Evolutionary conservation across 345 rosid genomes (phyloP), one percentile per base, ranked within the genome.

Genomic region (Chamaenerion angustifolium): DNA sequence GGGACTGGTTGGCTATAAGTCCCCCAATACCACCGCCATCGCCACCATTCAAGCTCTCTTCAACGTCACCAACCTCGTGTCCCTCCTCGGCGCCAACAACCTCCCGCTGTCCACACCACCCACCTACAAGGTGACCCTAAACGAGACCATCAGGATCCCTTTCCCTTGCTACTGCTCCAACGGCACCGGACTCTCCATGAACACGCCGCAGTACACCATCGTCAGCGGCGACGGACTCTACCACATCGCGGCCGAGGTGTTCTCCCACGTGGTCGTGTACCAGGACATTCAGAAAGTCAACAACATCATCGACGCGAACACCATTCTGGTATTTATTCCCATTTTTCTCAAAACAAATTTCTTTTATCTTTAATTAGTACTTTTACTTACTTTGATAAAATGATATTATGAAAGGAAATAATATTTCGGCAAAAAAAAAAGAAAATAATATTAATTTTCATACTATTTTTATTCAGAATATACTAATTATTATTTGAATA

Each of bases 121-220:
- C 40, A 21, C 11, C 45, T 3, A 48, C 49, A 10, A 19, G 50
- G 51, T 56, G 49, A 18, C 15, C 27, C 4, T 12, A 12, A 45
- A 56, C 52, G 58, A 71, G 46, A 52, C 65, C 61, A 16, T 81
- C 43, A 45, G 48, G 13, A 52, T 85, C 63, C 89, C 89, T 42
- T 64, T 85, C 74, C 63, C 78, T 21, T 85, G 95, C 59, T 16
- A 45, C 19, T 85, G 95, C 70, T 66, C 66, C 16, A 71, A 73
- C 60, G 72, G 72, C 63, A 71, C 74, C 18, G 90, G 89, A 0
- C 57, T 57, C 16, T 77, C 95, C 16, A 43, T 47, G 67, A 43
- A 43, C 16, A 45, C 51, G 1, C 83, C 86, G 25, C 23, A 48
- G 8, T 81, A 85, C 72, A 66, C 59, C 12, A 75, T 85, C 49